phyloP scores from a whole-genome alignment of 345 rosid species.

The Hypericum perforatum region DNA sequence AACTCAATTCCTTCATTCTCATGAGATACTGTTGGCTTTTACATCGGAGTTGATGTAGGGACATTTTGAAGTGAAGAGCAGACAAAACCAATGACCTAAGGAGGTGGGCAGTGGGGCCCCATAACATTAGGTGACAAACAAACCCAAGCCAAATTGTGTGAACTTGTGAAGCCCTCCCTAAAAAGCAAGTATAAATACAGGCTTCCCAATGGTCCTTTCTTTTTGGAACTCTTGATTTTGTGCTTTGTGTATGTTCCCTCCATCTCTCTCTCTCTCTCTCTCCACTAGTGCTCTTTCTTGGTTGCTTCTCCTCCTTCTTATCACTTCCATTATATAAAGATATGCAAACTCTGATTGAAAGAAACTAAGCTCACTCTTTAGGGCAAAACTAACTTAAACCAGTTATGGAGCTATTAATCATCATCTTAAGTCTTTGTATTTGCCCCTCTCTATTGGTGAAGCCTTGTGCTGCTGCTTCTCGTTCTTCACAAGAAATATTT shows the following conservation, averaged over 20 bases:
- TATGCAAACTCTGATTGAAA: constrained; percentile 3
- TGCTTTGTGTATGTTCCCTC: constrained; percentile 36
- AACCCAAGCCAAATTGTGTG: constrained; percentile 22
- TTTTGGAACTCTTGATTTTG: constrained; percentile 53
- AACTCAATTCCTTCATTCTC: too few species aligned
- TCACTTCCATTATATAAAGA: not conserved
- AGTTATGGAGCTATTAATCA: constrained; percentile 14
- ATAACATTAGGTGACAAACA: constrained; percentile 11
- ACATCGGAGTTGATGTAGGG: too few species aligned
- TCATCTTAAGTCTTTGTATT: constrained; percentile 12
- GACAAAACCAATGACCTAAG: too few species aligned
- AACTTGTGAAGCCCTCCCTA: constrained; percentile 8
- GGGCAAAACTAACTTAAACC: too few species aligned
- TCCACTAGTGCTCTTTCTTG: too few species aligned
- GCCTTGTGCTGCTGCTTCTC: constrained; percentile 3
- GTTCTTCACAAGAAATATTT: constrained; percentile 2
- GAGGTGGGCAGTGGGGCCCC: not conserved
- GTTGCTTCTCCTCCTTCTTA: not conserved
- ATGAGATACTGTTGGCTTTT: too few species aligned
- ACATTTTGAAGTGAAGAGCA: too few species aligned
- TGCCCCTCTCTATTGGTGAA: not conserved
- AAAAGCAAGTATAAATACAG: constrained; percentile 18
- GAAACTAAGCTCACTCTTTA: not conserved
- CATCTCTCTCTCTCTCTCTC: constrained; percentile 3
- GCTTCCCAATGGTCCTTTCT: constrained; percentile 13